Conservation (phyloP, 768 basidiomycete genomes). For the Agaricus subrufescens region DNA sequence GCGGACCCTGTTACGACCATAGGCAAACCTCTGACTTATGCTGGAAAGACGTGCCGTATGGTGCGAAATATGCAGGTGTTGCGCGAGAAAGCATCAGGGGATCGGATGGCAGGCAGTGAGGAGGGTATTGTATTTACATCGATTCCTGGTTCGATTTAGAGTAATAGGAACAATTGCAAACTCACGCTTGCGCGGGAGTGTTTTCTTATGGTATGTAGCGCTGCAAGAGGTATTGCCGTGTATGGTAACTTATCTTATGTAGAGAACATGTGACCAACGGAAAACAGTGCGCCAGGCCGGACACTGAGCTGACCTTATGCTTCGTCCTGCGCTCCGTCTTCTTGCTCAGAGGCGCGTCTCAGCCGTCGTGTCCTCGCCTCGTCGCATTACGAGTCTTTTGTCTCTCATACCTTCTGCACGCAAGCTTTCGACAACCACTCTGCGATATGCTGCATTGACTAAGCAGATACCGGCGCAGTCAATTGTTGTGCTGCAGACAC, state of each 20-base stretch:
- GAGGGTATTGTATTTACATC: not conserved
- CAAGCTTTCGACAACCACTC: constrained; percentile 18
- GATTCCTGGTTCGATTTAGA: not conserved
- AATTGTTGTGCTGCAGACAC: constrained; percentile 46
- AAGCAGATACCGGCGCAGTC: constrained; percentile 39
- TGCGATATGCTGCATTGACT: constrained; percentile 30
- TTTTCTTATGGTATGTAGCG: too few species aligned
- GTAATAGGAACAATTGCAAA: too few species aligned
- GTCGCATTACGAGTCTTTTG: not conserved
- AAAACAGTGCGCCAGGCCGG: too few species aligned
- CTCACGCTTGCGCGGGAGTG: too few species aligned
- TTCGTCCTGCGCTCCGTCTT: too few species aligned
- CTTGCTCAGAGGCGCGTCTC: not conserved
- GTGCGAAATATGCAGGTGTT: constrained; percentile 10
- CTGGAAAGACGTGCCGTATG: constrained; percentile 8
- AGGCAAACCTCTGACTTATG: not conserved
- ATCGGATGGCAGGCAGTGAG: not conserved
- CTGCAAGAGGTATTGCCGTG: too few species aligned
- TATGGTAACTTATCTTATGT: too few species aligned
- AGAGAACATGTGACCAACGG: too few species aligned
- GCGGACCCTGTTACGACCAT: not conserved
- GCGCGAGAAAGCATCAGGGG: not conserved
- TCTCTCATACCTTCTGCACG: not conserved
- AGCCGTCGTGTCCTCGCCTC: not conserved
- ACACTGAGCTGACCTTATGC: too few species aligned